Conservation (phyloP, 2,329 filamentous ascomycete genomes). For the Colletotrichum gigasporum region DNA sequence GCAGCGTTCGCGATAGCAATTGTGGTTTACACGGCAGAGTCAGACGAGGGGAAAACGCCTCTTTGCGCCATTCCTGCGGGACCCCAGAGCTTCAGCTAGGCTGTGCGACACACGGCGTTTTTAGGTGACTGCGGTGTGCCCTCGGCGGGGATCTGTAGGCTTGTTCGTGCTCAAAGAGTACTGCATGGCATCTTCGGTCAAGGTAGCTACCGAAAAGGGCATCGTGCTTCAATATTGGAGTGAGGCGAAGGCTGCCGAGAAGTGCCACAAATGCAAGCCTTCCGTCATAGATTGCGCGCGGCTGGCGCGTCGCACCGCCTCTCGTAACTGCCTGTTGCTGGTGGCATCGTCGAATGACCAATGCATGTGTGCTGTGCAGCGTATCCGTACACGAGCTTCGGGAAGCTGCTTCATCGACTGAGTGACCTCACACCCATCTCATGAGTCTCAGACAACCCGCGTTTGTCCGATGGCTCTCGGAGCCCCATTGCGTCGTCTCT, state of each 20-base stretch:
- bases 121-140: neutral
- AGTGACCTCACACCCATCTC: slow-evolving; percentile 17
- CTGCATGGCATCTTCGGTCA: slow-evolving; percentile 1
- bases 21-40: too few species aligned
- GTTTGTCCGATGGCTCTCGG: slow-evolving; percentile 6
- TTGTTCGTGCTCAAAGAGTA: neutral
- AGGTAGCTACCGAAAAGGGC: slow-evolving; percentile 14
- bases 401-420: slow-evolving; percentile 24
- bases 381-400: too few species aligned
- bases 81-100: slow-evolving; percentile 7
- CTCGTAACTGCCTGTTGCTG: neutral
- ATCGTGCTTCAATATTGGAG: slow-evolving; percentile 18
- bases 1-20: neutral
- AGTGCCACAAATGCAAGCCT: slow-evolving; percentile 14
- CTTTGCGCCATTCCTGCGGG: slow-evolving; percentile 11
- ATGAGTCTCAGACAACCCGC: slow-evolving; percentile 16
- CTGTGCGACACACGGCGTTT: slow-evolving; percentile 17
- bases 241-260: neutral
- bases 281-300: slow-evolving; percentile 13
- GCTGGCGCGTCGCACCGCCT: slow-evolving; percentile 25
- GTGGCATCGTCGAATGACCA: neutral
- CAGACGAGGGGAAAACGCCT: neutral
- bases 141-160: neutral
- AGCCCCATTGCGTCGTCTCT: neutral
- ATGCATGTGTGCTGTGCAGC: too few species aligned